phyloP scores from a whole-genome alignment of 2,329 filamentous ascomycete species.

The Colletotrichum orbiculare region DNA sequence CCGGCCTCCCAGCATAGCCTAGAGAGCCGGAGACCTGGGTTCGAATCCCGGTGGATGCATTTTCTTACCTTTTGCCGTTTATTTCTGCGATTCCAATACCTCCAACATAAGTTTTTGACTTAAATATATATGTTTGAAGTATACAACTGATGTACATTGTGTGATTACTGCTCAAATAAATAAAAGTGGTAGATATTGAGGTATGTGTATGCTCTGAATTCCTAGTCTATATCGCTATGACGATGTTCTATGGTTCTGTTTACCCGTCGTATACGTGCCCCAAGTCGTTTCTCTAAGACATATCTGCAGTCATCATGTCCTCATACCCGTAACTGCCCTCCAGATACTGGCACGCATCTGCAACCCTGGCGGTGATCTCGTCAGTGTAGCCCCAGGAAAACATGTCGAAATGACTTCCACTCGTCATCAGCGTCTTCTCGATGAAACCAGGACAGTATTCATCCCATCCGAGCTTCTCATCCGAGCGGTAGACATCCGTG shows the following conservation, averaged over 20 bases:
- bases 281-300: no score
- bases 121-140: no score
- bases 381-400: slow-evolving; percentile 49
- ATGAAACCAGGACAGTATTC: slow-evolving; percentile 58
- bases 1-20: slow-evolving; percentile 27
- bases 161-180: no score
- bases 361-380: slow-evolving; percentile 41
- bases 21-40: slow-evolving; percentile 32
- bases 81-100: neutral
- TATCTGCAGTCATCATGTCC: no score
- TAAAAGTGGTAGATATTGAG: no score
- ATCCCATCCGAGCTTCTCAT: slow-evolving; percentile 61
- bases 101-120: neutral
- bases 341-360: slow-evolving; percentile 40
- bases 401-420: slow-evolving; percentile 64
- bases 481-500: slow-evolving; percentile 57
- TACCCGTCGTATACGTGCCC: neutral
- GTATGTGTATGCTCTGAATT: neutral
- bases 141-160: no score
- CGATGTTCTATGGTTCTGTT: slow-evolving; percentile 12
- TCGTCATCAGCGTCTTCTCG: slow-evolving; percentile 56
- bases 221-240: neutral
- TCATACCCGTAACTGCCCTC: neutral
- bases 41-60: slow-evolving; percentile 35
- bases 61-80: neutral